phyloP scores from a whole-genome alignment of 768 basidiomycete genomes.

The Pseudohyphozyma bogoriensis region DNA sequence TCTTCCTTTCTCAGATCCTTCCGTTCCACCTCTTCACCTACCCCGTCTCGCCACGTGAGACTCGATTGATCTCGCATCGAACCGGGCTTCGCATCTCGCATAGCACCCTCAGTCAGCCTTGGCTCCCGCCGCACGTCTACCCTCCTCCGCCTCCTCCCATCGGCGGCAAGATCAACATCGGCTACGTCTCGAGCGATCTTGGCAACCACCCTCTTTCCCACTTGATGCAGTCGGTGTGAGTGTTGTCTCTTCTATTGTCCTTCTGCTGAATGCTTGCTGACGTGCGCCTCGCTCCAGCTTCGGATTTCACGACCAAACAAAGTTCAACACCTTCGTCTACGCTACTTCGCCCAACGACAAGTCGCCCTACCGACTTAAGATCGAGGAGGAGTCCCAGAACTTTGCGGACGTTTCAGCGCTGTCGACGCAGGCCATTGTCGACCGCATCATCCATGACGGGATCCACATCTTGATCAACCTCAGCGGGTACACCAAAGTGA shows the following conservation, averaged over 20 bases:
- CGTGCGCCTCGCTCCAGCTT: too few relatives aligned
- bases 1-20: slow-evolving; percentile 39
- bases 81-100: slow-evolving; percentile 46
- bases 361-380: slow-evolving; percentile 43
- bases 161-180: slow-evolving; percentile 43
- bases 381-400: slow-evolving; percentile 41
- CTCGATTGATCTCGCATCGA: slow-evolving; percentile 45
- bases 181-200: slow-evolving; percentile 43
- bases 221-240: slow-evolving; percentile 49
- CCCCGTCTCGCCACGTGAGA: slow-evolving; percentile 42
- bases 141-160: slow-evolving; percentile 42
- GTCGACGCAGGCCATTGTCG: slow-evolving; percentile 39
- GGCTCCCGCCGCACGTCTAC: slow-evolving; percentile 41
- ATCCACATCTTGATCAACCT: slow-evolving; percentile 45
- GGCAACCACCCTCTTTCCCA: slow-evolving; percentile 50
- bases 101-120: slow-evolving; percentile 42
- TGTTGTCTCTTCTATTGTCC: too few relatives aligned
- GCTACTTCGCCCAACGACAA: slow-evolving; percentile 47
- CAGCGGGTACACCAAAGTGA: slow-evolving; percentile 50
- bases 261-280: too few relatives aligned
- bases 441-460: slow-evolving; percentile 42
- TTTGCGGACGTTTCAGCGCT: slow-evolving; percentile 44
- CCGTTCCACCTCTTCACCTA: slow-evolving; percentile 50
- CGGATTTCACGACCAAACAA: slow-evolving; percentile 41
- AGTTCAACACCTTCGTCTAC: slow-evolving; percentile 45